These are phyloP conservation scores for Oryza meyeriana DNA, from an alignment of 176 grass and related monocot species.

Conservation along the genomic window DNA sequence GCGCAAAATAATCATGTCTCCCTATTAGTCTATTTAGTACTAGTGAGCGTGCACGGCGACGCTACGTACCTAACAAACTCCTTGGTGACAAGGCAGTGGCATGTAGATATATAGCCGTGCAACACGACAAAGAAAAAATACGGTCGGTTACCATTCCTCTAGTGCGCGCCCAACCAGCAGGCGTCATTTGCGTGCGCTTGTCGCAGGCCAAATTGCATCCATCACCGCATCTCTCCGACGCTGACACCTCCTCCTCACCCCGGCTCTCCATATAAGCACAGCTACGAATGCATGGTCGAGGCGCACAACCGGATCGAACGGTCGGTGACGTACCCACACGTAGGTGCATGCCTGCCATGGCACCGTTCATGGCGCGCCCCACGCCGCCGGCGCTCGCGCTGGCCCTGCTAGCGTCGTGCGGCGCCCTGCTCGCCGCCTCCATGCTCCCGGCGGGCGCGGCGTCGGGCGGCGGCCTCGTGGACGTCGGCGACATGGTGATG, in stretches of 20 bases:
- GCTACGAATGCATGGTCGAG: not conserved
- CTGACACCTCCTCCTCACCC: not conserved
- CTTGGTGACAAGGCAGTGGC: not conserved
- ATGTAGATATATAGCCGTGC: not conserved
- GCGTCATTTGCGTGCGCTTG: not conserved
- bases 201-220: not conserved
- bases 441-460: not conserved
- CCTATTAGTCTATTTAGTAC: no score
- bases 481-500: conserved; percentile 22
- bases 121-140: not conserved
- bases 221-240: not conserved
- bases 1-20: no score
- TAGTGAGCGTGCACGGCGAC: no score
- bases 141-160: conserved; percentile 7
- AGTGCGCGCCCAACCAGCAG: no score
- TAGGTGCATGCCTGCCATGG: not conserved
- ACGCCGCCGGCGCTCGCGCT: not conserved
- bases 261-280: not conserved
- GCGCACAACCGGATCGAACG: not conserved
- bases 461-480: not conserved
- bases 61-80: conserved; percentile 1
- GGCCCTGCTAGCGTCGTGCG: not conserved
- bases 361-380: not conserved
- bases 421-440: not conserved
- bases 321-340: not conserved